Evolutionary conservation across 2,329 filamentous ascomycete species (phyloP), one percentile per base, ranked within the genome.

Genomic region (Hypoxylon sp.): DNA sequence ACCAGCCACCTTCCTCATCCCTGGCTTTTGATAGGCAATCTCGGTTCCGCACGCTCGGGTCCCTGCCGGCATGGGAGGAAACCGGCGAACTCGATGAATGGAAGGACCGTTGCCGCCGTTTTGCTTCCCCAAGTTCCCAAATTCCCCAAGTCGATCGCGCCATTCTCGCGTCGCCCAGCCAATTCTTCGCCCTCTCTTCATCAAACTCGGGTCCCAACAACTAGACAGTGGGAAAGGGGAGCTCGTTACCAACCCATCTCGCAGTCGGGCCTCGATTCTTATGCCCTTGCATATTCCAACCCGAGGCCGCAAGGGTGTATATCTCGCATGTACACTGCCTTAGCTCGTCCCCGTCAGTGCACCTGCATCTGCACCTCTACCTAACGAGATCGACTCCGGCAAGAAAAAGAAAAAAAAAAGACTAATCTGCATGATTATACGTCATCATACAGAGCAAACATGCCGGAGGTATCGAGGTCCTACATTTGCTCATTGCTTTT

Each of bases 11-110:
- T 20, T 24, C 2, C 13, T 40, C 9, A 38, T 38, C 37, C 35
- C 26, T 38, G 21, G 18, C 46, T 40, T 35, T 17, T 21, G 4
- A 24, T 46, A n/a, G 11, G 31, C 27, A 57, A 48, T 51, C 48
- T 51, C 47, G 53, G 47, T 47, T 56, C 53, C 53, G 21, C 27
- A 21, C 41, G 9, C 35, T 56, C 53, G 53, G 53, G 53, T 31
- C 54, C n/a, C 17, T 33, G 31, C 31, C n/a, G 17, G 17, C 31
- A 15, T 17, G 31, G 31, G 31, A 35, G 40, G 15, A 41, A n/a
- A 24, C 27, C 20, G 7, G 9, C 13, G 17, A 18, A 23, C n/a
- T 43, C 17, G 35, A 49, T 29, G 37, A 49, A 49, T 40, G 33
- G 46, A 23, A 49, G 21, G 29, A 33, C 11, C 11, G 29, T n/a